These are phyloP conservation scores for Penicillium sp. DNA, from an alignment of 2,329 filamentous ascomycete genomes.

Conservation along the genomic window DNA sequence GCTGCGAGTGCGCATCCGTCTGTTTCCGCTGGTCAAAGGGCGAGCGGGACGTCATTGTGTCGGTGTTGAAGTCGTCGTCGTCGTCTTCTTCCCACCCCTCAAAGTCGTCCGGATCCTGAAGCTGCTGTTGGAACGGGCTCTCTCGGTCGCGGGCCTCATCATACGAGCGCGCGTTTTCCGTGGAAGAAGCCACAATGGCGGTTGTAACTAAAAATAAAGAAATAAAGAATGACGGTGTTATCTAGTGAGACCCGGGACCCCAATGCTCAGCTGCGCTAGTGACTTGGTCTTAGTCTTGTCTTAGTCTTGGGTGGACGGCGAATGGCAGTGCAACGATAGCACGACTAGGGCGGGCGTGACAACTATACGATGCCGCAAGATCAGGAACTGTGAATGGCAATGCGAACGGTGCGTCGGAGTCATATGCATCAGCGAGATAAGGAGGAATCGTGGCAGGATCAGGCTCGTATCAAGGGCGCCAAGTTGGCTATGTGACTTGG, in stretches of 20 bases:
- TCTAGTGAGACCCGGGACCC: neutral
- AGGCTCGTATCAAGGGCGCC: too few relatives aligned
- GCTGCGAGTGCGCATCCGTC: constrained; percentile 45
- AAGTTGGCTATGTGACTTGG: too few relatives aligned
- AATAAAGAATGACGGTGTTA: neutral
- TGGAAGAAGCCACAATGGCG: constrained; percentile 14
- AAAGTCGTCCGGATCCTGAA: constrained; percentile 7
- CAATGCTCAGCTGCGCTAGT: neutral
- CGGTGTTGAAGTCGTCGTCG: constrained; percentile 20
- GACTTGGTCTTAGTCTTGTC: too few relatives aligned
- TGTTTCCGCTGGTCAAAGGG: constrained; percentile 42
- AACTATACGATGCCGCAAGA: neutral
- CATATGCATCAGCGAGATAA: constrained; percentile 2
- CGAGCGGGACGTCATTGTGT: constrained; percentile 46
- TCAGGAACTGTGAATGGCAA: neutral
- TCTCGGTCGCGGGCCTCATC: neutral
- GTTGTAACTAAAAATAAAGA: neutral
- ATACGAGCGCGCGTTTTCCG: constrained; percentile 4
- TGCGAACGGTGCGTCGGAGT: neutral
- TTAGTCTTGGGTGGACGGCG: too few relatives aligned
- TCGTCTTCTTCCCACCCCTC: constrained; percentile 6
- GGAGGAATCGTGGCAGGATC: neutral
- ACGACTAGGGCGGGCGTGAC: neutral
- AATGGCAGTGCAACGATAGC: neutral
- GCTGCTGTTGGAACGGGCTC: neutral